phyloP scores from a whole-genome alignment of 768 basidiomycete species.

The Lactarius quietus region DNA sequence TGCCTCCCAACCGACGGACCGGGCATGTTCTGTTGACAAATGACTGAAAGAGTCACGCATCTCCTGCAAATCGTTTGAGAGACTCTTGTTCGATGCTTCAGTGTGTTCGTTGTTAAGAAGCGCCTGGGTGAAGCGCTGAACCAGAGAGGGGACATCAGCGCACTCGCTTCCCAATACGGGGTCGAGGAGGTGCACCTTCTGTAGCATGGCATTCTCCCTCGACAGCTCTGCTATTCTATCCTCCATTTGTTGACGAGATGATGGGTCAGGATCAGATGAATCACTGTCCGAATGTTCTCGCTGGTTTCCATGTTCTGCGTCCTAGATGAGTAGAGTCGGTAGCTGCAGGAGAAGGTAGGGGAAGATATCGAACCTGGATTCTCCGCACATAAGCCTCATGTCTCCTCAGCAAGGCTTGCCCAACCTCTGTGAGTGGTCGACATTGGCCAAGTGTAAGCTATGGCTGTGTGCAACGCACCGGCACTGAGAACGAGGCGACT shows the following conservation, averaged over 20 bases:
- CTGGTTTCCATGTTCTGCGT: slow-evolving; percentile 26
- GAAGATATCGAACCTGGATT: slow-evolving; percentile 51
- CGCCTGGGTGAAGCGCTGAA: slow-evolving; percentile 72
- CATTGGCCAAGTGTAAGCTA: not conserved
- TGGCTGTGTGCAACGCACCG: slow-evolving; percentile 48
- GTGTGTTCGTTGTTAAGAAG: slow-evolving; percentile 77
- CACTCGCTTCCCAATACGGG: slow-evolving; percentile 7
- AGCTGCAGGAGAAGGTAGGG: not conserved
- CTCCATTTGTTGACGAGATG: slow-evolving; percentile 32
- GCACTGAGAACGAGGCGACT: slow-evolving; percentile 78
- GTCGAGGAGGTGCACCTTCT: slow-evolving; percentile 45
- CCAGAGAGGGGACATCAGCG: slow-evolving; percentile 14
- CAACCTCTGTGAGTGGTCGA: slow-evolving; percentile 58
- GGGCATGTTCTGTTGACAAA: slow-evolving; percentile 64
- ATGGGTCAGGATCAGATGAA: slow-evolving; percentile 15
- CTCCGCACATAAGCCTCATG: slow-evolving; percentile 83
- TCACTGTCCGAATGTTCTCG: slow-evolving; percentile 6
- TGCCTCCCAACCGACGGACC: slow-evolving; percentile 66
- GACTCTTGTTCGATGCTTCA: slow-evolving; percentile 72
- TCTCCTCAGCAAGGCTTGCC: slow-evolving; percentile 79
- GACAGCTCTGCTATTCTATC: slow-evolving; percentile 37
- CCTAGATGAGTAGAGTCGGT: not conserved
- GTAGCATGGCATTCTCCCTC: slow-evolving; percentile 57
- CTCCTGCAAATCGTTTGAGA: slow-evolving; percentile 72
- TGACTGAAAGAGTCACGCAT: slow-evolving; percentile 63